phyloP scores from a whole-genome alignment of 768 basidiomycete genomes.

The Ephemerocybe angulata region DNA sequence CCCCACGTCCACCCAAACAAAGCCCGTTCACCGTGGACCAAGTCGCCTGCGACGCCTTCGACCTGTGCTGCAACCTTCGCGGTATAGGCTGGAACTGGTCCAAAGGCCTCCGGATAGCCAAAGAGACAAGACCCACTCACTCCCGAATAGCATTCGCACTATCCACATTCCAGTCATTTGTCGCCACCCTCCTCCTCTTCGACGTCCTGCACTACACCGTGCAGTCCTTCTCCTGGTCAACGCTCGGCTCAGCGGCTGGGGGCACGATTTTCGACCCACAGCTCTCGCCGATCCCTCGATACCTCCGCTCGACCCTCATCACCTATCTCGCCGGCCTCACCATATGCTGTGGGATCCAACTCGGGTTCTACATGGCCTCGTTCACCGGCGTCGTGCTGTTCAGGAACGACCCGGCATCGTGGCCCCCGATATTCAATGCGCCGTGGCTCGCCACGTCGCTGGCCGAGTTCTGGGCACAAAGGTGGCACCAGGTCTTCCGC shows the following conservation, averaged over 20 bases:
- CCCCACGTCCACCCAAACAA: slow-evolving; percentile 6
- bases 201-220: slow-evolving; percentile 44
- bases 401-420: slow-evolving; percentile 45
- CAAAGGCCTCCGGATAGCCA: slow-evolving; percentile 35
- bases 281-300: slow-evolving; percentile 32
- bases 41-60: slow-evolving; percentile 39
- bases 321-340: slow-evolving; percentile 40
- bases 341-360: slow-evolving; percentile 44
- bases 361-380: slow-evolving; percentile 38
- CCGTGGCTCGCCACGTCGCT: slow-evolving; percentile 60
- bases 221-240: slow-evolving; percentile 43
- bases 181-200: slow-evolving; percentile 35
- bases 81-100: slow-evolving; percentile 66
- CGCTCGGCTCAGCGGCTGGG: slow-evolving; percentile 36
- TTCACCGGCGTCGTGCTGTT: slow-evolving; percentile 44
- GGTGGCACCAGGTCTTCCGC: slow-evolving; percentile 72
- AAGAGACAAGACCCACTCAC: slow-evolving; percentile 37
- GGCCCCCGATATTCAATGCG: slow-evolving; percentile 60
- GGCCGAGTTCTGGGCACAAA: slow-evolving; percentile 54
- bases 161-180: slow-evolving; percentile 29
- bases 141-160: slow-evolving; percentile 36
- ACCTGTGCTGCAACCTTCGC: slow-evolving; percentile 49
- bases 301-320: slow-evolving; percentile 43
- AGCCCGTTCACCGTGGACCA: slow-evolving; percentile 10
- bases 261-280: slow-evolving; percentile 41